Conservation (phyloP, 306 rosid genomes). For the Datisca glomerata region DNA sequence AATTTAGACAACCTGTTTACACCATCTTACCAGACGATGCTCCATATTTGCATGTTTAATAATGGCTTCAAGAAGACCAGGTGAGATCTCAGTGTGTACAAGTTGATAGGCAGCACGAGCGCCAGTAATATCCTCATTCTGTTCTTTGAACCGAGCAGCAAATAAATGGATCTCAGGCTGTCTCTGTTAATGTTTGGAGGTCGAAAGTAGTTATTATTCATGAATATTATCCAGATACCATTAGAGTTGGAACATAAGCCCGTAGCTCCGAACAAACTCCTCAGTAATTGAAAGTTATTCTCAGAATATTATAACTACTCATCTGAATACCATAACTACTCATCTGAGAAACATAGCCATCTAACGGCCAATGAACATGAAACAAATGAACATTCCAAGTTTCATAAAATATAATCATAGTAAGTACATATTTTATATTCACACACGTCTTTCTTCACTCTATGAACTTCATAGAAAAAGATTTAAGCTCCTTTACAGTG, state of each 20-base stretch:
- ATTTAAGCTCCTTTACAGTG: too few relatives aligned
- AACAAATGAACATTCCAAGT: too few relatives aligned
- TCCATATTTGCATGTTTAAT: conserved; percentile 93
- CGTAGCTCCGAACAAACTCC: too few relatives aligned
- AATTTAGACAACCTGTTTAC: conserved; percentile 5
- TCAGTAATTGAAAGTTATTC: too few relatives aligned
- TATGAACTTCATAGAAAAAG: too few relatives aligned
- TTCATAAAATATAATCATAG: too few relatives aligned
- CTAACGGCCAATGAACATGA: too few relatives aligned
- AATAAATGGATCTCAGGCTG: conserved; percentile 93
- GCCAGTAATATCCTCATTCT: conserved; percentile 68
- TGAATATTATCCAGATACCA: conserved; percentile 2
- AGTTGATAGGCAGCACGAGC: conserved; percentile 91
- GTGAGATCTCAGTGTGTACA: conserved; percentile 83
- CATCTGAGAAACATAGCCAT: too few relatives aligned
- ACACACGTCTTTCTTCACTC: too few relatives aligned
- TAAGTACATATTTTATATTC: too few relatives aligned
- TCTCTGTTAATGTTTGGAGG: conserved; percentile 42
- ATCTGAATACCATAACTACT: too few relatives aligned
- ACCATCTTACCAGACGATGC: conserved; percentile 62
- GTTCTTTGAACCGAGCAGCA: conserved; percentile 89
- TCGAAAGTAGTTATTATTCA: conserved; percentile 1
- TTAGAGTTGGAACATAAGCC: not conserved
- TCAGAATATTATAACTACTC: too few relatives aligned
- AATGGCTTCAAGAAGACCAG: conserved; percentile 97